These are phyloP conservation scores for Neopestalotiopsis clavispora DNA, from an alignment of 2,329 filamentous ascomycete species.

Conservation along the genomic window DNA sequence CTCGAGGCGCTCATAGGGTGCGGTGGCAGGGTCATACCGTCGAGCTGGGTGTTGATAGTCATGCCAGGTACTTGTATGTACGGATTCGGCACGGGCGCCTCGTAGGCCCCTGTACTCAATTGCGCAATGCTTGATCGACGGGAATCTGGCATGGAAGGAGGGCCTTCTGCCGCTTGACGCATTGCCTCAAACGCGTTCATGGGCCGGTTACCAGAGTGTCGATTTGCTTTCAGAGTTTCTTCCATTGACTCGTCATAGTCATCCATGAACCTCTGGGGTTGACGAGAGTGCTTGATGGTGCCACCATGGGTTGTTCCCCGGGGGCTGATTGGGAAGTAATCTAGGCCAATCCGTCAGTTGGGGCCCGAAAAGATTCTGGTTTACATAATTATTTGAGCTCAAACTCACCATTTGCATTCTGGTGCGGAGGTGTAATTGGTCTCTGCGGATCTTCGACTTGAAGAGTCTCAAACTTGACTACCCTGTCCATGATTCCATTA, in stretches of 20 bases:
- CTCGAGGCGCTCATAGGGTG: conserved; percentile 47
- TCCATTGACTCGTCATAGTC: conserved; percentile 70
- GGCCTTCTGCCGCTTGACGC: conserved; percentile 59
- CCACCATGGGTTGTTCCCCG: conserved; percentile 65
- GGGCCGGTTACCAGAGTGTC: conserved; percentile 46
- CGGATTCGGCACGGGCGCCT: conserved; percentile 61
- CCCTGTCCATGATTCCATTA: conserved; percentile 64
- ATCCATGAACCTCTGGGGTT: conserved; percentile 59
- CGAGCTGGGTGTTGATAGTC: conserved; percentile 47
- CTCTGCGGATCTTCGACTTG: conserved; percentile 49
- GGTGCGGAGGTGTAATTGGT: conserved; percentile 66
- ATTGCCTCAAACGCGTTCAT: conserved; percentile 64
- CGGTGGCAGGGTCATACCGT: conserved; percentile 37
- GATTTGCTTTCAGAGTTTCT: conserved; percentile 65
- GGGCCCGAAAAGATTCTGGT: too few species aligned
- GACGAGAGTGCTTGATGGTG: conserved; percentile 45
- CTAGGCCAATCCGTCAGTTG: conserved; percentile 41
- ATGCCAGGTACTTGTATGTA: conserved; percentile 50
- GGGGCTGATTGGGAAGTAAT: conserved; percentile 70
- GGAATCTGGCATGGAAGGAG: conserved; percentile 57
- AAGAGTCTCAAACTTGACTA: conserved; percentile 63
- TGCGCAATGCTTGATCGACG: conserved; percentile 56
- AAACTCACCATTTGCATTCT: conserved; percentile 63
- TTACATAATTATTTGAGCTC: not conserved
- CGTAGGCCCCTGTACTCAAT: conserved; percentile 31